Percentiles rank a stretch among this genome's conserved stretches.
phyloP scores from a whole-genome alignment of 2,329 filamentous ascomycete genomes.

The Epichloe typhina region DNA sequence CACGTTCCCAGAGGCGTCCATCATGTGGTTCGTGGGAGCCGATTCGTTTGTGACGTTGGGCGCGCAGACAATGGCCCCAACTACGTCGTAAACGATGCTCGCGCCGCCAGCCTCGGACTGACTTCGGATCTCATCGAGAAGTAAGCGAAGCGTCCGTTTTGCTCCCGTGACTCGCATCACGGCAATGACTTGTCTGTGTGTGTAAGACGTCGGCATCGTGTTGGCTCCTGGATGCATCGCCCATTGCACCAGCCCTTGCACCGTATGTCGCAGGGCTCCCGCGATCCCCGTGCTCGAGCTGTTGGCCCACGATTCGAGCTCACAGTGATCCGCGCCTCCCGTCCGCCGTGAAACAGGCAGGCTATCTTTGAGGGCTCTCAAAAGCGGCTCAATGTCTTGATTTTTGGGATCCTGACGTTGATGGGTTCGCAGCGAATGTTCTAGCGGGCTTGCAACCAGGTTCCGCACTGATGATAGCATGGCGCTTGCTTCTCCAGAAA shows the following conservation, averaged over 20 bases:
- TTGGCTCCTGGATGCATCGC: constrained; percentile 41
- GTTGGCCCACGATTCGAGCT: constrained; percentile 55
- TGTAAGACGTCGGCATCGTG: constrained; percentile 51
- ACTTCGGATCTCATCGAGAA: constrained; percentile 54
- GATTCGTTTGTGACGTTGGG: constrained; percentile 40
- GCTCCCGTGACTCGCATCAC: constrained; percentile 49
- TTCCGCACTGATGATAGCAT: constrained; percentile 62
- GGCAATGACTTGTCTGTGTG: constrained; percentile 55
- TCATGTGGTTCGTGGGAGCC: constrained; percentile 13
- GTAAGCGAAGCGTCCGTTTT: constrained; percentile 42
- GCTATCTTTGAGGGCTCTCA: constrained; percentile 49
- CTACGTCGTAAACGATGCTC: constrained; percentile 54
- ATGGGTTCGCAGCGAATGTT: constrained; percentile 52
- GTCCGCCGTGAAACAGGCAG: constrained; percentile 47
- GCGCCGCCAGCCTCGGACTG: constrained; percentile 47
- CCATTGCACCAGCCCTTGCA: constrained; percentile 56
- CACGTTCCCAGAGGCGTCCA: constrained; percentile 24
- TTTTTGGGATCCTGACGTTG: constrained; percentile 54
- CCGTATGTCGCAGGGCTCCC: constrained; percentile 43
- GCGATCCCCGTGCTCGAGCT: constrained; percentile 42
- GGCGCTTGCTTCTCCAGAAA: constrained; percentile 55
- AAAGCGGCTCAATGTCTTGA: constrained; percentile 56
- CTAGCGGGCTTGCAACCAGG: constrained; percentile 55
- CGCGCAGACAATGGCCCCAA: constrained; percentile 54
- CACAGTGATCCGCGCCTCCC: constrained; percentile 47